A percentile compares a stretch with the other conserved stretches of the same genome.
phyloP scores from a whole-genome alignment of 306 rosid species.

The Cucurbita moschata region DNA sequence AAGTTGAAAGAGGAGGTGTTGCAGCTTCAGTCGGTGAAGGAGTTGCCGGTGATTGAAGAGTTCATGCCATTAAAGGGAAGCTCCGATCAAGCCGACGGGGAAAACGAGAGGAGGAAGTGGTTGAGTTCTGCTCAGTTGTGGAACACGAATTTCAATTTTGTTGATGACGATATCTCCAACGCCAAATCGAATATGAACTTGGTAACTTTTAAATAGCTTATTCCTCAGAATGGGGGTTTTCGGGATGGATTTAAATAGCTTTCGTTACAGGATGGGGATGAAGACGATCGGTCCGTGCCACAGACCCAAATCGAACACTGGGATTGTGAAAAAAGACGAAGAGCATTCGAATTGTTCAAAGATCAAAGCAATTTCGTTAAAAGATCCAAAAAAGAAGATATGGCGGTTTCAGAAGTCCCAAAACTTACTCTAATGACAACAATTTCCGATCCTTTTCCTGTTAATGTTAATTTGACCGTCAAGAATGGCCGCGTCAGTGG shows the following conservation, averaged over 20 bases:
- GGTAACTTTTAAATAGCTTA: constrained; percentile 6
- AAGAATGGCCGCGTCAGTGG: constrained; percentile 8
- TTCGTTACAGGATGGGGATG: constrained; percentile 29
- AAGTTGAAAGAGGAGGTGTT: constrained; percentile 42
- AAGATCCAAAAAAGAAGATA: constrained; percentile 20
- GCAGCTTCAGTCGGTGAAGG: constrained; percentile 14
- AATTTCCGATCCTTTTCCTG: constrained; percentile 25
- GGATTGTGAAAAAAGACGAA: constrained; percentile 21
- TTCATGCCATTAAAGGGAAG: constrained; percentile 19
- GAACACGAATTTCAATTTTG: constrained; percentile 25
- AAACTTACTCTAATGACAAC: constrained; percentile 46
- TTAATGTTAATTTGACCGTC: constrained; percentile 14
- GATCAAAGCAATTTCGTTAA: constrained; percentile 17
- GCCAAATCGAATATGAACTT: constrained; percentile 11
- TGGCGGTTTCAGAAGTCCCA: constrained; percentile 29
- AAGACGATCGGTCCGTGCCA: constrained; percentile 24
- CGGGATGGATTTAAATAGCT: not conserved
- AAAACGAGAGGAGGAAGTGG: constrained; percentile 9
- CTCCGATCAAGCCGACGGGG: constrained; percentile 14
- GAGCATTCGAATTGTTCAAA: constrained; percentile 29
- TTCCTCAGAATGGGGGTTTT: not conserved
- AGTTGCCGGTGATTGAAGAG: constrained; percentile 22
- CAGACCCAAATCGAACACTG: constrained; percentile 16
- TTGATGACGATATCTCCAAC: not conserved
- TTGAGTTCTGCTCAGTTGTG: constrained; percentile 58